Conservation (phyloP, 2,329 filamentous ascomycete genomes). For the Exutisphaerella laricina region DNA sequence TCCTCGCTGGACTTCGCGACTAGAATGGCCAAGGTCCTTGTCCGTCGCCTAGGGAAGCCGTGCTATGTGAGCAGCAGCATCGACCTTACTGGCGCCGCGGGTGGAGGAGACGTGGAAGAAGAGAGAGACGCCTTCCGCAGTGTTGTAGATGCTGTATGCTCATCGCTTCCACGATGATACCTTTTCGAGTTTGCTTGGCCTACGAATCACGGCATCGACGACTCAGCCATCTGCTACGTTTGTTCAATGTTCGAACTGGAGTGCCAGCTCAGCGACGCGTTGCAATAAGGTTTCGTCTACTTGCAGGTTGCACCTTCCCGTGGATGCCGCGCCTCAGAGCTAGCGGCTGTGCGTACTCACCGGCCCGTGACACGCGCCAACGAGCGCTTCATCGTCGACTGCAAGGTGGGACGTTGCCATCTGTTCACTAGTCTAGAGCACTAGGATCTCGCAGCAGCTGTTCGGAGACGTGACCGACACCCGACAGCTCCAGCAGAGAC, state of each 20-base stretch:
- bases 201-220: too few species aligned
- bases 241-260: too few species aligned
- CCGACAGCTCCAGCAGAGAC: background rate
- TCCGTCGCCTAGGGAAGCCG: slow-evolving; percentile 64
- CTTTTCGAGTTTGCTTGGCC: too few species aligned
- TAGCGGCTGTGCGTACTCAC: background rate
- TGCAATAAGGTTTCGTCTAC: background rate
- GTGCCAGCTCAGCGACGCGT: too few species aligned
- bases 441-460: background rate
- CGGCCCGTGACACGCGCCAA: background rate
- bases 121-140: slow-evolving; percentile 83
- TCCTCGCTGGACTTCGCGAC: slow-evolving; percentile 80
- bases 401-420: background rate
- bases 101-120: slow-evolving; percentile 81
- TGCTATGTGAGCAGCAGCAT: slow-evolving; percentile 91
- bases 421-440: background rate
- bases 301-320: slow-evolving; percentile 1
- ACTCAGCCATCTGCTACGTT: too few species aligned
- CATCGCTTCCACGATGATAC: too few species aligned
- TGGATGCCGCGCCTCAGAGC: background rate
- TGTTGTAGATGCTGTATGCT: slow-evolving; percentile 64
- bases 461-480: background rate
- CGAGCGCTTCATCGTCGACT: background rate
- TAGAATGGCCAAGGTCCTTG: slow-evolving; percentile 75
- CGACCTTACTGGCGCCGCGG: slow-evolving; percentile 64